phyloP scores from a whole-genome alignment of 2,329 filamentous ascomycete species.

The Knoxdaviesia proteae region DNA sequence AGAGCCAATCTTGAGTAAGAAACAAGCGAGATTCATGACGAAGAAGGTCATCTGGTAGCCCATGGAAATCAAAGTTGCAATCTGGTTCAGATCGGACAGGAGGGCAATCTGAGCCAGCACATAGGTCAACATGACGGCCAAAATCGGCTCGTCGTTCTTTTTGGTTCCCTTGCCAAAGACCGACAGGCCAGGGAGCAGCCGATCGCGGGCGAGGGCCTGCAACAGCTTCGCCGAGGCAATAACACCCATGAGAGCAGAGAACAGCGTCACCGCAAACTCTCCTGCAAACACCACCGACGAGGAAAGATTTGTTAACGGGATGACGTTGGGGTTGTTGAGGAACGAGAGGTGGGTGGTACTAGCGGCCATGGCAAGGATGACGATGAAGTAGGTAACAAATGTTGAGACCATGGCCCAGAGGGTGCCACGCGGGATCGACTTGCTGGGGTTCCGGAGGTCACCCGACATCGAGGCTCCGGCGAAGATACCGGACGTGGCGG shows the following conservation, averaged over 20 bases:
- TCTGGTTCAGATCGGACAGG: slow-evolving; percentile 68
- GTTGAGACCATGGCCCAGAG: slow-evolving; percentile 58
- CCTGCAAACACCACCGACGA: slow-evolving; percentile 54
- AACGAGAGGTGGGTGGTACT: slow-evolving; percentile 57
- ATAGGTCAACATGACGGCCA: slow-evolving; percentile 59
- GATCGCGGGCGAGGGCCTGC: slow-evolving; percentile 63
- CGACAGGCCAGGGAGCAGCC: slow-evolving; percentile 53
- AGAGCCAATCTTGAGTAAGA: slow-evolving; percentile 67
- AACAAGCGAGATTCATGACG: slow-evolving; percentile 73
- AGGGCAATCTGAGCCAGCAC: slow-evolving; percentile 58
- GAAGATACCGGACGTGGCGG: slow-evolving; percentile 37
- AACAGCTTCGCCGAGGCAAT: slow-evolving; percentile 71
- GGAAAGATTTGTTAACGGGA: slow-evolving; percentile 65
- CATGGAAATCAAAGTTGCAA: slow-evolving; percentile 80
- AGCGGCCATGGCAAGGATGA: slow-evolving; percentile 59
- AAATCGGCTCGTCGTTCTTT: slow-evolving; percentile 51
- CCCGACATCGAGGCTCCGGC: slow-evolving; percentile 79
- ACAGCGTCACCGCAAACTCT: slow-evolving; percentile 65
- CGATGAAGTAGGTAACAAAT: slow-evolving; percentile 53
- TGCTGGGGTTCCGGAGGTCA: slow-evolving; percentile 63
- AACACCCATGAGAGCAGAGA: slow-evolving; percentile 73
- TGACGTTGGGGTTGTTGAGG: slow-evolving; percentile 55
- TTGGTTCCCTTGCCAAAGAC: slow-evolving; percentile 56
- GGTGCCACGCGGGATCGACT: slow-evolving; percentile 68
- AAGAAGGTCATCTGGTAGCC: slow-evolving; percentile 86